A percentile compares a stretch with the other conserved stretches of the same genome.
Conservation (phyloP, 1,284 basidiomycete genomes). For the Rhodotorula sp. region DNA sequence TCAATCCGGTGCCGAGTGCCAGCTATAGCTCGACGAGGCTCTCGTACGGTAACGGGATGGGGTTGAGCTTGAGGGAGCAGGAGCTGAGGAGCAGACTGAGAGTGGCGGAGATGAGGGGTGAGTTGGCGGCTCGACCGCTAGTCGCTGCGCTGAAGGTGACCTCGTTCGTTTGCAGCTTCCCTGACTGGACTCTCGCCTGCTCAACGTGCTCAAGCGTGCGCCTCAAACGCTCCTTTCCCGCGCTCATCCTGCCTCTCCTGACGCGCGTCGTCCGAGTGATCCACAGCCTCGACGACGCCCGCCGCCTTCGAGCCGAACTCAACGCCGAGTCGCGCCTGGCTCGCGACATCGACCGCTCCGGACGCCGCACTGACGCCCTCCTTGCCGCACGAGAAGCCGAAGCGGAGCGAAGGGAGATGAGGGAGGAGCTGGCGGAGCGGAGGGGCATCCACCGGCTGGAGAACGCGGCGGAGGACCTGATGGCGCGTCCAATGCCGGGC, state of each 20-base stretch:
- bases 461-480: constrained; percentile 11
- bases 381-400: constrained; percentile 1
- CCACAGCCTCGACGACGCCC: constrained; percentile 14
- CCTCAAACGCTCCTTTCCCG: too few relatives aligned
- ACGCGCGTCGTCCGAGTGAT: too few relatives aligned
- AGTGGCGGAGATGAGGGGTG: constrained; percentile 27
- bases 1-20: not conserved
- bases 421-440: constrained; percentile 12
- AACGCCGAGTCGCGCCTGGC: not conserved
- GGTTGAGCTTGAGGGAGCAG: constrained; percentile 10
- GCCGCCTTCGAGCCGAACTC: constrained; percentile 13
- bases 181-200: constrained; percentile 10
- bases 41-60: not conserved
- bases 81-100: constrained; percentile 21
- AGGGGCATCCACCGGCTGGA: constrained; percentile 1
- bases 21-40: not conserved
- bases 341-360: constrained; percentile 8
- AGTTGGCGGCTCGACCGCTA: not conserved
- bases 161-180: constrained; percentile 1
- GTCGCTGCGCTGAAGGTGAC: not conserved
- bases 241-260: too few relatives aligned
- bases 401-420: constrained; percentile 3
- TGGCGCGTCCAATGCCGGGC: constrained; percentile 6
- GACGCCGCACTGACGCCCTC: constrained; percentile 3
- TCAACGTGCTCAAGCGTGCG: constrained; percentile 15